Percentiles rank a stretch among this genome's conserved stretches.
Conservation (phyloP, 192 early-diverging fungal genomes). For the Coemansia sp. region DNA sequence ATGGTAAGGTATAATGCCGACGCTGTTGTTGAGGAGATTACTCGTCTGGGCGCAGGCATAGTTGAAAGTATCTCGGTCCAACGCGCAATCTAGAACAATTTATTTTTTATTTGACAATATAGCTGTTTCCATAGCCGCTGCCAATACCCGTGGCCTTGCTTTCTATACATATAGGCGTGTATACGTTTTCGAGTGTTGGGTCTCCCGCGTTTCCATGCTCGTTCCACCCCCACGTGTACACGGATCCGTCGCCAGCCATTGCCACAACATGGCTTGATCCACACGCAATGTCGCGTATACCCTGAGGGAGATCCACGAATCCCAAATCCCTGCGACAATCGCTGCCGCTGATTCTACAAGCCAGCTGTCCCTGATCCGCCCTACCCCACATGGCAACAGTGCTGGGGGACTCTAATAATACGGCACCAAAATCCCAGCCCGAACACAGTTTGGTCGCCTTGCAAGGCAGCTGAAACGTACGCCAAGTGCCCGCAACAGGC, state of each 20-base stretch:
- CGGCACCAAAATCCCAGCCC: constrained; percentile 55
- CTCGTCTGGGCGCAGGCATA: constrained; percentile 43
- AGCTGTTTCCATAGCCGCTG: constrained; percentile 47
- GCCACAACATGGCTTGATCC: constrained; percentile 80
- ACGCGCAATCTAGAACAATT: neutral
- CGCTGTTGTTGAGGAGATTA: constrained; percentile 37
- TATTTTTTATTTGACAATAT: neutral
- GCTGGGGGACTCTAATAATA: constrained; percentile 65
- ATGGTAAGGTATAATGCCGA: constrained; percentile 18
- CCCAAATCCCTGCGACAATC: constrained; percentile 11
- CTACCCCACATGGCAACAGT: constrained; percentile 74
- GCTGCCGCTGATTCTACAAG: neutral
- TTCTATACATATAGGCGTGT: constrained; percentile 18
- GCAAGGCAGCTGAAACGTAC: constrained; percentile 10
- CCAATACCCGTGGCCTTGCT: constrained; percentile 14
- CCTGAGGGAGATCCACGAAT: constrained; percentile 8
- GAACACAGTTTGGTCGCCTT: constrained; percentile 28
- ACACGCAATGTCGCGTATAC: constrained; percentile 56
- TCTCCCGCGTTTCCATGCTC: constrained; percentile 90
- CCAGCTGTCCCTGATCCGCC: constrained; percentile 77
- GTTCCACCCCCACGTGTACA: constrained; percentile 90
- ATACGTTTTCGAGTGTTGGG: constrained; percentile 41
- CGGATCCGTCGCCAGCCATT: constrained; percentile 46
- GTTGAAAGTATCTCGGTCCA: constrained; percentile 36
- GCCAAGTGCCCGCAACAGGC: constrained; percentile 2